phyloP scores from a whole-genome alignment of 805 yeast species.

The Metschnikowia borealis region DNA sequence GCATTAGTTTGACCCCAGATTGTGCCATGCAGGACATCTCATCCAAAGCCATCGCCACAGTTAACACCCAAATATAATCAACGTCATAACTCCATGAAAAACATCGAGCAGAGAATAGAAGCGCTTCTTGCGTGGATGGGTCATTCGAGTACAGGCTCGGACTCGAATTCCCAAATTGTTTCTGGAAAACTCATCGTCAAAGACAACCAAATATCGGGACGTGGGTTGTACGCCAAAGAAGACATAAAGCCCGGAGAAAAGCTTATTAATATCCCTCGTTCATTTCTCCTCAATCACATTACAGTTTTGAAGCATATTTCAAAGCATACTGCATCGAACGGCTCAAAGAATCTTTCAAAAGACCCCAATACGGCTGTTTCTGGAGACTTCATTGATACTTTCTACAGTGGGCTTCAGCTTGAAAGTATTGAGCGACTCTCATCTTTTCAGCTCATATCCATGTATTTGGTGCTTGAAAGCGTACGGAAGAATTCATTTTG shows the following conservation, averaged over 20 bases:
- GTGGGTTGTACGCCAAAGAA: conserved; percentile 52
- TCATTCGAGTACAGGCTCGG: conserved; percentile 1
- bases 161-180: conserved; percentile 23
- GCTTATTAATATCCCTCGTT: conserved; percentile 54
- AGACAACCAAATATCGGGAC: conserved; percentile 48
- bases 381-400: conserved; percentile 24
- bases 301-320: conserved; percentile 44
- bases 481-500: conserved; percentile 50
- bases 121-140: conserved; percentile 27
- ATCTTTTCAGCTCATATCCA: conserved; percentile 57
- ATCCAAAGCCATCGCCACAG: conserved; percentile 1
- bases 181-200: conserved; percentile 40
- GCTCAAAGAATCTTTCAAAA: conserved; percentile 10
- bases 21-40: conserved; percentile 3
- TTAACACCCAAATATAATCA: background rate
- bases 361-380: conserved; percentile 12
- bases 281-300: conserved; percentile 54
- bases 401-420: conserved; percentile 29
- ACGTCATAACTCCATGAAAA: conserved; percentile 5
- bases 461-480: conserved; percentile 47
- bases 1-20: background rate
- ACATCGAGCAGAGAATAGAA: conserved; percentile 12
- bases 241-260: conserved; percentile 38
- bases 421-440: conserved; percentile 40
- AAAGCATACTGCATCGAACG: conserved; percentile 39